These are phyloP conservation scores for Candida broadrunensis DNA, from an alignment of 805 yeast genomes.

Conservation along the genomic window DNA sequence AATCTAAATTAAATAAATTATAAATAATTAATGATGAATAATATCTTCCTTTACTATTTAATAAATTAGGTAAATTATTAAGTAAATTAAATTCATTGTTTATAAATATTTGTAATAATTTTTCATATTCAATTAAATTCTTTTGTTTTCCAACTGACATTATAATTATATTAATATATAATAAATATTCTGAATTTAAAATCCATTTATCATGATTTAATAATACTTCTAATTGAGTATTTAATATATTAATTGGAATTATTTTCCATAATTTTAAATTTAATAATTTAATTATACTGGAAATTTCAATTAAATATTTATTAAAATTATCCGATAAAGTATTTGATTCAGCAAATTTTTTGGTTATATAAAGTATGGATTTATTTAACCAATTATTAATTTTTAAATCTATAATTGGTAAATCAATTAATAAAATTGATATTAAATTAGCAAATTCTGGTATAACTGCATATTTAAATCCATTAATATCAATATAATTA, in stretches of 20 bases:
- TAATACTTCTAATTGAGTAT: conserved; percentile 65
- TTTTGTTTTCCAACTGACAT: conserved; percentile 28
- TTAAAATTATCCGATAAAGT: conserved; percentile 25
- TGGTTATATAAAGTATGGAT: conserved; percentile 59
- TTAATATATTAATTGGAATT: conserved; percentile 46
- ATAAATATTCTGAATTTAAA: conserved; percentile 35
- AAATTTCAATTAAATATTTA: conserved; percentile 22
- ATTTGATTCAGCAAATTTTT: conserved; percentile 53
- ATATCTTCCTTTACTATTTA: conserved; percentile 27
- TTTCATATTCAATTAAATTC: conserved; percentile 38
- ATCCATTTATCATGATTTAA: conserved; percentile 48
- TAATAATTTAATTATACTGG: conserved; percentile 11
- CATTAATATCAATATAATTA: conserved; percentile 11
- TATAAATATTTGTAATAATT: conserved; percentile 60
- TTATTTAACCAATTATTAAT: conserved; percentile 53
- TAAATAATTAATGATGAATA: conserved; percentile 46
- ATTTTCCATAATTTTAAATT: conserved; percentile 13
- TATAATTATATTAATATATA: conserved; percentile 41
- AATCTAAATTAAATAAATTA: conserved; percentile 48
- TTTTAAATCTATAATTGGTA: conserved; percentile 21
- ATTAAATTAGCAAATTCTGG: conserved; percentile 23
- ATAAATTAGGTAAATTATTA: conserved; percentile 9
- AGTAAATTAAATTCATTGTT: conserved; percentile 47
- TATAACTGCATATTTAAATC: conserved; percentile 26
- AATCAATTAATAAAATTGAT: conserved; percentile 10